Evolutionary conservation across 1,284 basidiomycete genomes (phyloP), one percentile per base, ranked within the genome.

Genomic region (Phlebopus sp.): DNA sequence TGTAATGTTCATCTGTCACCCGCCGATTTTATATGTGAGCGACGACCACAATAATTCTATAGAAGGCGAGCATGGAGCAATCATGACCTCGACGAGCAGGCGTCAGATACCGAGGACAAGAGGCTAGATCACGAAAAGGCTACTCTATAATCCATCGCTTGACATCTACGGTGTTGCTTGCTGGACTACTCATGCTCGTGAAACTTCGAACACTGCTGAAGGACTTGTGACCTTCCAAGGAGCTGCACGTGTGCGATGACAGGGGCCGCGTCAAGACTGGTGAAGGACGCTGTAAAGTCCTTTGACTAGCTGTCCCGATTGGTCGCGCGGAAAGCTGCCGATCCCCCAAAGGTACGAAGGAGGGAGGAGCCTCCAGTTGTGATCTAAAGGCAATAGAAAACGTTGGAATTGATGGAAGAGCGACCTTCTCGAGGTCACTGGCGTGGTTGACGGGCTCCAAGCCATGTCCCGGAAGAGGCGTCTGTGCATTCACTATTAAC

Each of bases 371-470:
- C 40, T 73, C 68, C 32, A 63, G 53, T 42, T 67, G 69, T 48
- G 68, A 61, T 11, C 72, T 74, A 57, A 79, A 79, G 14, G 75
- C 66, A 35, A 69, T 73, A 23, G 76, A 73, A 62, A 73, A 83
- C 3, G 81, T 82, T 3, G 81, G 79, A 49, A 82, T 63, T 10
- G 74, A 73, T 1, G 83, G 81, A 67, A 86, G 86, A n/a, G 73
- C 71, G 49, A 84, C 72, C 64, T 88, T 88, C 65, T 88, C 84
- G 1, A 69, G 58, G 49, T 79, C 73, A 21, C 67, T 57, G 39
- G 66, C 63, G 32, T 63, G 34, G 63, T 54, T 45, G 15, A 70
- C 60, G 18, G 69, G 62, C 36, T 62, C 57, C 53, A 77, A 78
- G 53, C 78, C 77, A 39, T 78, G 76, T 17, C 44, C 44, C 41